phyloP scores from a whole-genome alignment of 805 yeast genomes.

The Maudiozyma saulgeensis region DNA sequence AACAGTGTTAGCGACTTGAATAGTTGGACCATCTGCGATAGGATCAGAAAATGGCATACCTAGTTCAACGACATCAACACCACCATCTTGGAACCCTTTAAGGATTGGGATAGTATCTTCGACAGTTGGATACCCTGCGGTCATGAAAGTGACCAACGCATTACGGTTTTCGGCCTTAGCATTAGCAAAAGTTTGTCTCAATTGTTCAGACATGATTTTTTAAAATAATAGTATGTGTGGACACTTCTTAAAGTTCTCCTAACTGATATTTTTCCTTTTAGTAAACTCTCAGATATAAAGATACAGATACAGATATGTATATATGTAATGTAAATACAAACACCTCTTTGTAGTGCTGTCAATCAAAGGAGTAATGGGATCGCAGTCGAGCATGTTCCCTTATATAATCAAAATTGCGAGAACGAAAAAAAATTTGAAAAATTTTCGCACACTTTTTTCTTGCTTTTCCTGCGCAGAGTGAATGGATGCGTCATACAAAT shows the following conservation, averaged over 20 bases:
- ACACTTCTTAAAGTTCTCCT: too few relatives aligned
- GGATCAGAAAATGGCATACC: conserved; percentile 98
- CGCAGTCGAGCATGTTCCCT: too few relatives aligned
- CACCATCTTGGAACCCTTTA: conserved; percentile 86
- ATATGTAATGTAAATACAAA: too few relatives aligned
- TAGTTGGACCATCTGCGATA: conserved; percentile 97
- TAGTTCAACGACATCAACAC: conserved; percentile 88
- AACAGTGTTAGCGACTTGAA: conserved; percentile 76
- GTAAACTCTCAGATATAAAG: too few relatives aligned
- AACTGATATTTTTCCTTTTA: too few relatives aligned
- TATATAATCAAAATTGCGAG: too few relatives aligned
- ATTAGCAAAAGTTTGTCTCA: conserved; percentile 46
- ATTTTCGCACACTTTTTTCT: neutral
- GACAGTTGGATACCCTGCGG: conserved; percentile 87
- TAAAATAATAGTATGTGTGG: neutral
- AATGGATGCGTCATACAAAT: too few relatives aligned
- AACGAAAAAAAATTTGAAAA: neutral
- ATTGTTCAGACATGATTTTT: conserved; percentile 26
- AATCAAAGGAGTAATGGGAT: too few relatives aligned
- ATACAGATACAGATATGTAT: too few relatives aligned
- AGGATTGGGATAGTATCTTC: conserved; percentile 83
- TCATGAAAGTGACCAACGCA: conserved; percentile 84
- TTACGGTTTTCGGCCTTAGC: conserved; percentile 60
- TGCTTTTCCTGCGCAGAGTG: neutral
- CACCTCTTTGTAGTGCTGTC: too few relatives aligned